Conservation (phyloP, 169 alveolate genomes). For the Plasmodium berghei region DNA sequence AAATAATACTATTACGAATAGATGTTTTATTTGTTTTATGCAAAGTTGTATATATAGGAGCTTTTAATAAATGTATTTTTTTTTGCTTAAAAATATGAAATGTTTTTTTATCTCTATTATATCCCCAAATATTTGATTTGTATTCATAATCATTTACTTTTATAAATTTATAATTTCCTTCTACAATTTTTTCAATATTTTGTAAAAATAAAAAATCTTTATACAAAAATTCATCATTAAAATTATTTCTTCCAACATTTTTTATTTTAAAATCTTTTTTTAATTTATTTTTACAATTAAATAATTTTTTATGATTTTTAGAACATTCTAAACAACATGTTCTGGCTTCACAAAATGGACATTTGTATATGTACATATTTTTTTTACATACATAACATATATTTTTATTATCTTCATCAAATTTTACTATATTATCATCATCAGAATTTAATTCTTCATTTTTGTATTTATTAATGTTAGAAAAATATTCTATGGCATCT, state of each 20-base stretch:
- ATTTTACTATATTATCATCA: neutral
- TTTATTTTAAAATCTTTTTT: slow-evolving; percentile 42
- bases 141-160: slow-evolving; percentile 35
- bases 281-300: slow-evolving; percentile 41
- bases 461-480: neutral
- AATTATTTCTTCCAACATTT: slow-evolving; percentile 16
- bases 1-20: slow-evolving; percentile 3
- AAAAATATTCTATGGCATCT: slow-evolving; percentile 30
- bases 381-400: slow-evolving; percentile 32
- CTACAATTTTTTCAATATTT: slow-evolving; percentile 18
- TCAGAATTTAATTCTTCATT: neutral
- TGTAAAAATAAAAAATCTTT: slow-evolving; percentile 35
- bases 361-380: slow-evolving; percentile 23
- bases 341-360: slow-evolving; percentile 41
- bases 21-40: slow-evolving; percentile 27
- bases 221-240: slow-evolving; percentile 26
- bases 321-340: slow-evolving; percentile 45
- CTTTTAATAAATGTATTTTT: slow-evolving; percentile 41
- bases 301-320: slow-evolving; percentile 36
- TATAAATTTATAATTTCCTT: slow-evolving; percentile 28
- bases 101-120: slow-evolving; percentile 2
- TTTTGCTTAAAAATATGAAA: slow-evolving; percentile 16
- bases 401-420: neutral
- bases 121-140: slow-evolving; percentile 17
- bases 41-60: slow-evolving; percentile 41